Evolutionary conservation across 768 basidiomycete genomes (phyloP).

Genomic region (Mycena rebaudengoi): DNA sequence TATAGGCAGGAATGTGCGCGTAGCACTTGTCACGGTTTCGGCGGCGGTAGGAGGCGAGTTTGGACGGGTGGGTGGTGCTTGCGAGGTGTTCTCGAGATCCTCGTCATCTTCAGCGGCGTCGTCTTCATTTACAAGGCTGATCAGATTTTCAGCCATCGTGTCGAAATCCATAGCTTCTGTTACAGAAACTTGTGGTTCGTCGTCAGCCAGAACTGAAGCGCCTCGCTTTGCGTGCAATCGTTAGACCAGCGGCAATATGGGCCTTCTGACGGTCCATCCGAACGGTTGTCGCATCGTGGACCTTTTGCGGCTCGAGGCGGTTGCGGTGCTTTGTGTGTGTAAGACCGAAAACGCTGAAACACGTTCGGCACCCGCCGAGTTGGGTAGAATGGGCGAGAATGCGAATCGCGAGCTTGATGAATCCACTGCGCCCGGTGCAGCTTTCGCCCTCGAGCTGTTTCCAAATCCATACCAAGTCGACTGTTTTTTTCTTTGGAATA

Average conservation of each 20-base stretch:
- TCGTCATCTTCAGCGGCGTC: neutral
- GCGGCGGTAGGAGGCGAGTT: neutral
- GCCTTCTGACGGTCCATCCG: neutral
- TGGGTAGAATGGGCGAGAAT: neutral
- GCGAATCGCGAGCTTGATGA: too few relatives aligned
- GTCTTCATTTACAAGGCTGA: neutral
- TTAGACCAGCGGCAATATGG: neutral
- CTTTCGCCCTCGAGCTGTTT: neutral
- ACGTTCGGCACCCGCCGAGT: conserved; percentile 8
- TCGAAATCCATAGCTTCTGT: neutral
- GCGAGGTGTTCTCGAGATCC: too few relatives aligned
- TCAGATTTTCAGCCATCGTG: neutral
- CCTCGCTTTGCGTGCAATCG: neutral
- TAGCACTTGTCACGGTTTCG: neutral
- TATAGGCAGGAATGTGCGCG: neutral
- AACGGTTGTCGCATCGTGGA: neutral
- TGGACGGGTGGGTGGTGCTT: neutral
- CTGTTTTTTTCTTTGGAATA: neutral
- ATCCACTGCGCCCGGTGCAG: neutral
- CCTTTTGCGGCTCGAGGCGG: neutral
- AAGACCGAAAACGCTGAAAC: conserved; percentile 3
- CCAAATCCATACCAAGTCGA: neutral
- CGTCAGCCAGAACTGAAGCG: neutral
- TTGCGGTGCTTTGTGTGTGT: too few relatives aligned
- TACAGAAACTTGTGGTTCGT: too few relatives aligned